These are phyloP conservation scores for Plasmopara halstedii DNA, from an alignment of 352 stramenopile species.

Conservation along the genomic window DNA sequence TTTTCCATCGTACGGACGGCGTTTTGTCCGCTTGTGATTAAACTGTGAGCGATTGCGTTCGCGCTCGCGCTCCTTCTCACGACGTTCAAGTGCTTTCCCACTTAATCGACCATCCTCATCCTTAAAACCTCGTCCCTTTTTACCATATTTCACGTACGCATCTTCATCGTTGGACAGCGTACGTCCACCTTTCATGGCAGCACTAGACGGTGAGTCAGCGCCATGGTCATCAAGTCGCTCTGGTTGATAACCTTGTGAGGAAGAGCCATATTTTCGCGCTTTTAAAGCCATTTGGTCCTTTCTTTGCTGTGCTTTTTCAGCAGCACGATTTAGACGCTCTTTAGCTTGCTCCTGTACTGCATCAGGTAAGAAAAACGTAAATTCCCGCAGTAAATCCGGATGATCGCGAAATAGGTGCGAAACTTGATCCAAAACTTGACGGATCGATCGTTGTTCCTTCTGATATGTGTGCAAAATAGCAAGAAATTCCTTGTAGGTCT, in stretches of 20 bases:
- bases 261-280: conserved; percentile 32
- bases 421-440: conserved; percentile 96
- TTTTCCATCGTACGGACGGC: conserved; percentile 58
- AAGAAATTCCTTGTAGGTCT: conserved; percentile 99
- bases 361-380: conserved; percentile 99
- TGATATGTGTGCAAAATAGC: conserved; percentile 99
- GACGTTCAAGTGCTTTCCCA: conserved; percentile 52
- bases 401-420: conserved; percentile 98
- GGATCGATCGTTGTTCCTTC: conserved; percentile 98
- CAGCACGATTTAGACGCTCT: conserved; percentile 92
- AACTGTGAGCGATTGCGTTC: conserved; percentile 73
- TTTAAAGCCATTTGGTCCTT: conserved; percentile 61
- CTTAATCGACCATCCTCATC: conserved; percentile 43
- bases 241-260: conserved; percentile 26
- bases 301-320: conserved; percentile 90
- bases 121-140: conserved; percentile 46
- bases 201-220: conserved; percentile 47
- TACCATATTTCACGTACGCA: conserved; percentile 32
- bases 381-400: conserved; percentile 97
- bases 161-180: conserved; percentile 38
- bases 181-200: conserved; percentile 40
- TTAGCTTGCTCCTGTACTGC: conserved; percentile 96
- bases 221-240: conserved; percentile 38
- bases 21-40: conserved; percentile 62
- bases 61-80: conserved; percentile 72